These are phyloP conservation scores for Anacardium occidentale DNA, from an alignment of 345 rosid genomes.

Conservation along the genomic window DNA sequence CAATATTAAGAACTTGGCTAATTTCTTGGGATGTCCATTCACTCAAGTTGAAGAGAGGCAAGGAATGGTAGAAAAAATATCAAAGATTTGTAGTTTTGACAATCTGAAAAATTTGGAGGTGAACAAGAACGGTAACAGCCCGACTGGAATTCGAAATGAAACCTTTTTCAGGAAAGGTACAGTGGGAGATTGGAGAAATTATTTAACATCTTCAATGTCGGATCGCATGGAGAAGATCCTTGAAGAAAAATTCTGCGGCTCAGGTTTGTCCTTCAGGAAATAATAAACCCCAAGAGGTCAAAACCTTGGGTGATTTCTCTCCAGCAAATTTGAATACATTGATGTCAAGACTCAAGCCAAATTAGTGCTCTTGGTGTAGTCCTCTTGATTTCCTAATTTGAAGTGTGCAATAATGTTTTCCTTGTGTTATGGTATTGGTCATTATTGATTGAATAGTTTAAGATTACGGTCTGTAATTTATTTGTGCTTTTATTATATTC, in stretches of 20 bases:
- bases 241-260: constrained; percentile 31
- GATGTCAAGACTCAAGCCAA: too few relatives aligned
- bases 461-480: too few relatives aligned
- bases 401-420: too few relatives aligned
- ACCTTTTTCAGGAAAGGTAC: constrained; percentile 36
- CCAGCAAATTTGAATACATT: too few relatives aligned
- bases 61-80: constrained; percentile 28
- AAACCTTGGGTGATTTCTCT: too few relatives aligned
- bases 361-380: too few relatives aligned
- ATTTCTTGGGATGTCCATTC: constrained; percentile 36
- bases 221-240: constrained; percentile 27
- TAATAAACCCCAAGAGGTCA: neutral
- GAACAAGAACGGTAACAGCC: constrained; percentile 29
- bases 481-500: too few relatives aligned
- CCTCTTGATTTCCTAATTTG: too few relatives aligned
- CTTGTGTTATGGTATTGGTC: too few relatives aligned
- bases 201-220: constrained; percentile 34
- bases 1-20: constrained; percentile 24
- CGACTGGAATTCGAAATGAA: constrained; percentile 16
- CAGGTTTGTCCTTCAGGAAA: constrained; percentile 6
- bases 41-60: constrained; percentile 20
- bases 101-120: constrained; percentile 36
- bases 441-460: too few relatives aligned
- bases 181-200: constrained; percentile 43
- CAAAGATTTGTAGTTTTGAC: constrained; percentile 39